These are phyloP conservation scores for Hyphopichia homilentoma DNA, from an alignment of 805 yeast genomes.

Conservation along the genomic window DNA sequence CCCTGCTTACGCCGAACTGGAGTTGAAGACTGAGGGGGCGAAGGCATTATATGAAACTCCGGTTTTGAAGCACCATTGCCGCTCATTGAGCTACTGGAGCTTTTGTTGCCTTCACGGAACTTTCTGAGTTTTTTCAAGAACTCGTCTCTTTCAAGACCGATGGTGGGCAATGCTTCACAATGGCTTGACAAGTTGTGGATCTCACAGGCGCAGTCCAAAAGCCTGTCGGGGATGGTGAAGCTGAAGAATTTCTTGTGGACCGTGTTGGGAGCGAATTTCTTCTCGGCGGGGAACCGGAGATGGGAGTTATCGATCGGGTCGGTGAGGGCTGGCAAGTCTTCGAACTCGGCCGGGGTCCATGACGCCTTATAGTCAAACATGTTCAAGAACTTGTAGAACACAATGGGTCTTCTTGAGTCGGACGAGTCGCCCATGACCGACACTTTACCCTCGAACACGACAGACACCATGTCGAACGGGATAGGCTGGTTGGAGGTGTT, in stretches of 20 bases:
- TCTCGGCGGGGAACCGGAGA: conserved; percentile 13
- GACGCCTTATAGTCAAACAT: conserved; percentile 29
- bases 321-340: conserved; percentile 7
- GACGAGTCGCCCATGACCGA: conserved; percentile 17
- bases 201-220: conserved; percentile 27
- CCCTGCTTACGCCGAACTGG: conserved; percentile 1
- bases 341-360: conserved; percentile 23
- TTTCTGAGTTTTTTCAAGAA: conserved; percentile 18
- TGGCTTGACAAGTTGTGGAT: conserved; percentile 20
- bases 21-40: neutral
- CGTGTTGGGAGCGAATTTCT: conserved; percentile 16
- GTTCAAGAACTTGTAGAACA: conserved; percentile 25
- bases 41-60: too few relatives aligned
- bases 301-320: conserved; percentile 19
- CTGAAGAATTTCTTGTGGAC: conserved; percentile 25
- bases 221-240: conserved; percentile 21
- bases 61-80: too few relatives aligned
- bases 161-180: conserved; percentile 19
- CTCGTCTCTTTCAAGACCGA: conserved; percentile 23
- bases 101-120: conserved; percentile 4
- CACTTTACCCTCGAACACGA: conserved; percentile 24
- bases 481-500: conserved; percentile 15
- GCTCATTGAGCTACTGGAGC: neutral
- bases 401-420: conserved; percentile 16
- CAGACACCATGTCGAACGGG: conserved; percentile 25